Percentiles rank a stretch among this genome's conserved stretches.
Conservation (phyloP, 225 moss, liverwort and hornwort genomes). For the Antitrichia curtipendula region DNA sequence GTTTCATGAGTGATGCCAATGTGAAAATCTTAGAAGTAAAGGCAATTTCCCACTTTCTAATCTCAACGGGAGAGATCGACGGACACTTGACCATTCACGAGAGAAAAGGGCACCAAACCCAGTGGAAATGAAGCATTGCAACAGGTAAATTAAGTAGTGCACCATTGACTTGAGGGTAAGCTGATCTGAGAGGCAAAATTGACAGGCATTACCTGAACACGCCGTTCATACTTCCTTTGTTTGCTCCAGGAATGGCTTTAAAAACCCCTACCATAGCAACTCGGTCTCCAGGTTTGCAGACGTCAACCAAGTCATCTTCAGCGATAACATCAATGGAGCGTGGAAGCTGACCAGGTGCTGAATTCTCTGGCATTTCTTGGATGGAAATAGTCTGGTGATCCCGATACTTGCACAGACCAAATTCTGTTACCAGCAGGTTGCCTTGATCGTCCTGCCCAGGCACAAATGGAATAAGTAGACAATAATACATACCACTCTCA, state of each 20-base stretch:
- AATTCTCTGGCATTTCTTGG: slow-evolving; percentile 94
- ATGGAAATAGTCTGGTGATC: slow-evolving; percentile 79
- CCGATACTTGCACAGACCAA: slow-evolving; percentile 63
- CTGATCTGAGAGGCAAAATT: not conserved
- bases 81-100: not conserved
- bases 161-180: not conserved
- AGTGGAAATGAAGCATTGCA: not conserved
- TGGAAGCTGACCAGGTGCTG: slow-evolving; percentile 86
- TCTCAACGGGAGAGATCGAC: not conserved
- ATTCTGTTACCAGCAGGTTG: slow-evolving; percentile 68
- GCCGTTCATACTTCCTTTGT: slow-evolving; percentile 69
- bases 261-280: slow-evolving; percentile 73
- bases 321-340: slow-evolving; percentile 82
- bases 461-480: not conserved
- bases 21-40: not conserved
- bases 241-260: slow-evolving; percentile 63
- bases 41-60: not conserved
- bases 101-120: not conserved
- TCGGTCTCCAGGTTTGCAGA: slow-evolving; percentile 85
- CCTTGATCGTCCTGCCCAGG: slow-evolving; percentile 60
- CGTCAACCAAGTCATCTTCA: slow-evolving; percentile 79
- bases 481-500: not conserved
- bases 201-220: slow-evolving; percentile 50
- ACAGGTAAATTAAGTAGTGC: not conserved
- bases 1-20: not conserved